Evolutionary conservation across 169 alveolate species (phyloP).

Genomic region (Toxoplasma gondii): DNA sequence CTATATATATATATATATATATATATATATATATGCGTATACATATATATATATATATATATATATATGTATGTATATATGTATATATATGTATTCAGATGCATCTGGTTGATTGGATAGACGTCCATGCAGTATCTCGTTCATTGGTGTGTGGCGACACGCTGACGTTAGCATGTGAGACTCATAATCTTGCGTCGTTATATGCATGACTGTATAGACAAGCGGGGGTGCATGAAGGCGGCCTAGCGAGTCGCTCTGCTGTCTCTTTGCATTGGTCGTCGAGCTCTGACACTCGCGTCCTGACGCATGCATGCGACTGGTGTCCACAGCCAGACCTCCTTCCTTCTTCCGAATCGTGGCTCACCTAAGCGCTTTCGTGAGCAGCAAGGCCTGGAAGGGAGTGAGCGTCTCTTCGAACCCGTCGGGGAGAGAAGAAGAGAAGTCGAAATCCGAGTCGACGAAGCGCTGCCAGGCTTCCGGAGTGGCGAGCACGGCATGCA

Average conservation of each 20-base stretch:
- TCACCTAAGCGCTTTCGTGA: conserved; percentile 88
- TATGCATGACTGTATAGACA: too few relatives aligned
- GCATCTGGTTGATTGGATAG: too few relatives aligned
- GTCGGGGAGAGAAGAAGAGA: conserved; percentile 73
- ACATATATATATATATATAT: background rate
- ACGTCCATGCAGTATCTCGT: too few relatives aligned
- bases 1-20: too few relatives aligned
- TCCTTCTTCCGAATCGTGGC: background rate
- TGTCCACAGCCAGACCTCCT: too few relatives aligned
- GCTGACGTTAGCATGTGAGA: too few relatives aligned
- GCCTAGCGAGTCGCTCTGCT: too few relatives aligned
- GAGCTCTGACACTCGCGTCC: too few relatives aligned
- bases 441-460: background rate
- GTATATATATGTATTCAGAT: background rate
- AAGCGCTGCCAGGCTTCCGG: background rate
- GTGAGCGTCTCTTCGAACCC: conserved; percentile 74
- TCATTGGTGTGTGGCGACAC: too few relatives aligned
- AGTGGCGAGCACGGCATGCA: background rate
- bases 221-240: too few relatives aligned
- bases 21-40: background rate
- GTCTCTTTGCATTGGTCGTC: too few relatives aligned
- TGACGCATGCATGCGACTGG: background rate
- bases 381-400: conserved; percentile 92
- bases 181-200: too few relatives aligned
- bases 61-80: background rate